Percentiles rank a stretch among this genome's conserved stretches.
Evolutionary conservation across 2,329 filamentous ascomycete genomes (phyloP).

Genomic region (Diplodia sapinea): DNA sequence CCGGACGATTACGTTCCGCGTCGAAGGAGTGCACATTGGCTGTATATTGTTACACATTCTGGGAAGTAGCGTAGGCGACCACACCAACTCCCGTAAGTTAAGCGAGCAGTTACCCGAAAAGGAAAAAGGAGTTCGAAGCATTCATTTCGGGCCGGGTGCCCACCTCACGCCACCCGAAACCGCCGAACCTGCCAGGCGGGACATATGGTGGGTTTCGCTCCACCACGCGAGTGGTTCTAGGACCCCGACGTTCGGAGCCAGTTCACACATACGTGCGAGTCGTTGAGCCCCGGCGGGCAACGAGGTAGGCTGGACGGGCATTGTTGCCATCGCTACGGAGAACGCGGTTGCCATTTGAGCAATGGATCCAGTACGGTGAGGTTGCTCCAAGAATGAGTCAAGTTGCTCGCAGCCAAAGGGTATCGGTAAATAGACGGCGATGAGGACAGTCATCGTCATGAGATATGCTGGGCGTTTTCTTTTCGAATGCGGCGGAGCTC

Average conservation of each 20-base stretch:
- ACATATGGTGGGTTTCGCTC: background rate
- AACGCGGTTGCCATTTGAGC: background rate
- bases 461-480: no score
- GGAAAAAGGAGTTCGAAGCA: background rate
- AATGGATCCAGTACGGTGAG: background rate
- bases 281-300: background rate
- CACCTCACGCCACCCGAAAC: conserved; percentile 11
- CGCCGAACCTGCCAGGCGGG: background rate
- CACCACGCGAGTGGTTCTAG: background rate
- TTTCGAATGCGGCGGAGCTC: no score
- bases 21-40: no score
- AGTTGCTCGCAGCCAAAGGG: background rate
- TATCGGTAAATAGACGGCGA: no score
- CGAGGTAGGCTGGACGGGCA: background rate
- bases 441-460: no score
- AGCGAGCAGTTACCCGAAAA: background rate
- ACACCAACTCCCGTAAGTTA: background rate
- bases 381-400: background rate
- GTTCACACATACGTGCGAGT: background rate
- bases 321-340: background rate
- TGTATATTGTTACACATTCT: background rate
- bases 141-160: background rate
- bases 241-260: background rate
- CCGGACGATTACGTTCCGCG: no score
- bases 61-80: background rate